These are phyloP conservation scores for Avena atlantica DNA, from an alignment of 176 grass and related monocot species.

Conservation along the genomic window DNA sequence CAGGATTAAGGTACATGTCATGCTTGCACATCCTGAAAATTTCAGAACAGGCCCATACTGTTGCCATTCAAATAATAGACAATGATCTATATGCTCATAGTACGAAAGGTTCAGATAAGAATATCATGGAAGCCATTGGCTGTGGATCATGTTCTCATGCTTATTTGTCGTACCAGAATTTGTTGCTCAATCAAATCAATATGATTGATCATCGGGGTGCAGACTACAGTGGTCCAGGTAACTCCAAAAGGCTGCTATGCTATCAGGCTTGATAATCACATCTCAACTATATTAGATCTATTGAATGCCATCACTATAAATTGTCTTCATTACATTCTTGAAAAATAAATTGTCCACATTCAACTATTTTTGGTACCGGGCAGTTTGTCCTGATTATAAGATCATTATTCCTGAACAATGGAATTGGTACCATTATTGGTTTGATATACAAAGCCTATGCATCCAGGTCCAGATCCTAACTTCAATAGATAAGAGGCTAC, in stretches of 20 bases:
- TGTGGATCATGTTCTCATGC: constrained; percentile 5
- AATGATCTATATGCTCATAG: constrained; percentile 20
- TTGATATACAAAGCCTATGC: background rate
- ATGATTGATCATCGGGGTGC: background rate
- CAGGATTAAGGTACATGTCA: background rate
- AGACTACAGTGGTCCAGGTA: constrained; percentile 36
- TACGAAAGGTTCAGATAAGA: constrained; percentile 38
- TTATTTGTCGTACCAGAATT: constrained; percentile 13
- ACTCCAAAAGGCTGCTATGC: constrained; percentile 30
- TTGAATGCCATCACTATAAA: constrained; percentile 22
- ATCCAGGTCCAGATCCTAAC: background rate
- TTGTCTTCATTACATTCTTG: constrained; percentile 38
- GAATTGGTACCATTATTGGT: background rate
- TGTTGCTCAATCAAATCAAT: constrained; percentile 54
- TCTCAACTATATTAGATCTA: constrained; percentile 47
- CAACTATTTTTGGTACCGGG: constrained; percentile 4
- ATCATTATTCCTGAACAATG: background rate
- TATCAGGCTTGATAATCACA: constrained; percentile 46
- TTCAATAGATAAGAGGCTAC: background rate
- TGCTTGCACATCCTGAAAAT: constrained; percentile 12
- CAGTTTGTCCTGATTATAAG: background rate
- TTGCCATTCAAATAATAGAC: constrained; percentile 20
- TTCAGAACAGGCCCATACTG: constrained; percentile 34
- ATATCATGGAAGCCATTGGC: constrained; percentile 9
- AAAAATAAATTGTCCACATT: constrained; percentile 37